Evolutionary conservation across 371 early-diverging fungal species (phyloP), one percentile per base, ranked within the genome.

Genomic region (Mortierella sp.): DNA sequence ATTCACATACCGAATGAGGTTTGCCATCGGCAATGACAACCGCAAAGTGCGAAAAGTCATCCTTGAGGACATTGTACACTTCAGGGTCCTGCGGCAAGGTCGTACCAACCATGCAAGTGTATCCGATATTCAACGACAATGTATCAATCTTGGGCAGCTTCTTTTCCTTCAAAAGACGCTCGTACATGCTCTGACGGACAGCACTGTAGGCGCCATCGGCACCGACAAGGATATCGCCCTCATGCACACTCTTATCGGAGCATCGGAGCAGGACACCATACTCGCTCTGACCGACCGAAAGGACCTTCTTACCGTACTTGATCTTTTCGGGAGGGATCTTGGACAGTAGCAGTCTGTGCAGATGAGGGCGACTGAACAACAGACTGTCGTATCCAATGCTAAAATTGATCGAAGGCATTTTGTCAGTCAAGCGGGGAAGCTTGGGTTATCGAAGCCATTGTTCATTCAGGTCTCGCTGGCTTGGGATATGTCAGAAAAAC

Each of bases 191-290:
- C 50, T 82, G 78, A 13, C 82, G 74, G n/a, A 82, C 78, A 1
- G 71, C 78, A 34, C 78, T 78, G 61, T 78, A 82, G 1, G 78
- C 78, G 2, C 82, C 82, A 70, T 82, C 82, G 9, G 82, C 82
- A 2, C 78, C 82, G 37, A 78, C 75, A 24, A 78, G 46, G 40
- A 82, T 82, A 71, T 82, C 82, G 5, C 82, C 82, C 13, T 81
- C 57, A 48, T 77, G 61, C 16, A 71, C 64, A 40, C 50, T 74
- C 13, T 70, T 64, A 69, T 82, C 77, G 3, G 78, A 51, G 46
- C 74, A 72, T n/a, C 77, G 73, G n/a, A 81, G 69, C 61, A 77
- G 51, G 48, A 75, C 75, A 0, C 75, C 75, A 13, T 75, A 31
- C 28, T 54, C 50, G 34, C 51, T 78, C 69, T 82, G 75, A 11